A percentile compares a stretch with the other conserved stretches of the same genome.
Evolutionary conservation across 2,329 filamentous ascomycete genomes (phyloP).

Genomic region (Talaromyces verruculosus): DNA sequence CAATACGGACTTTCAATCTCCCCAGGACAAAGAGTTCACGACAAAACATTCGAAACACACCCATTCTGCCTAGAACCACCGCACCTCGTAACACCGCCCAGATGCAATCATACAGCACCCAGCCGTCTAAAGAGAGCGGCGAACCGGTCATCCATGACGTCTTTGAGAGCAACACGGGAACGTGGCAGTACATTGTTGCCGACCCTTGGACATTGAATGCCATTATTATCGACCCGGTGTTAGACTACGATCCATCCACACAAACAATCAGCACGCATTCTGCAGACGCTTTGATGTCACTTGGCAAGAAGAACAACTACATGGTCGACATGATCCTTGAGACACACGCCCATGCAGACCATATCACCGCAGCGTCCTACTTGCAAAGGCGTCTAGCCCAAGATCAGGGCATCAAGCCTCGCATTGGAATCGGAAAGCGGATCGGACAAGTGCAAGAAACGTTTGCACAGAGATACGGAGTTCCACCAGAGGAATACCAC

Average conservation of each 20-base stretch:
- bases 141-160: slow-evolving; percentile 33
- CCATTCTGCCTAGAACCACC: not conserved
- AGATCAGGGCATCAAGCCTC: slow-evolving; percentile 41
- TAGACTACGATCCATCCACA: slow-evolving; percentile 55
- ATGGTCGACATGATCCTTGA: slow-evolving; percentile 57
- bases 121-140: not conserved
- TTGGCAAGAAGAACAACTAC: slow-evolving; percentile 50
- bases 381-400: slow-evolving; percentile 50
- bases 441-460: slow-evolving; percentile 56
- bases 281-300: slow-evolving; percentile 54
- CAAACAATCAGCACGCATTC: slow-evolving; percentile 50
- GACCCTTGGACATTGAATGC: slow-evolving; percentile 52
- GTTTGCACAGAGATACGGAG: slow-evolving; percentile 41
- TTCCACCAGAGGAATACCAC: slow-evolving; percentile 28
- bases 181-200: slow-evolving; percentile 43
- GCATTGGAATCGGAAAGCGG: slow-evolving; percentile 58
- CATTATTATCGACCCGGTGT: slow-evolving; percentile 62
- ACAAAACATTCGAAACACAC: not conserved
- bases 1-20: too few relatives aligned
- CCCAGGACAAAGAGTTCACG: too few relatives aligned
- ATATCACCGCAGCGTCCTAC: slow-evolving; percentile 60
- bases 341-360: slow-evolving; percentile 63
- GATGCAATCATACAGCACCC: slow-evolving; percentile 6
- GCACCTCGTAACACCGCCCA: not conserved
- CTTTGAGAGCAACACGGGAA: slow-evolving; percentile 45